Evolutionary conservation across 148 eudicot genomes (phyloP).

Genomic region (Silene uniflora): DNA sequence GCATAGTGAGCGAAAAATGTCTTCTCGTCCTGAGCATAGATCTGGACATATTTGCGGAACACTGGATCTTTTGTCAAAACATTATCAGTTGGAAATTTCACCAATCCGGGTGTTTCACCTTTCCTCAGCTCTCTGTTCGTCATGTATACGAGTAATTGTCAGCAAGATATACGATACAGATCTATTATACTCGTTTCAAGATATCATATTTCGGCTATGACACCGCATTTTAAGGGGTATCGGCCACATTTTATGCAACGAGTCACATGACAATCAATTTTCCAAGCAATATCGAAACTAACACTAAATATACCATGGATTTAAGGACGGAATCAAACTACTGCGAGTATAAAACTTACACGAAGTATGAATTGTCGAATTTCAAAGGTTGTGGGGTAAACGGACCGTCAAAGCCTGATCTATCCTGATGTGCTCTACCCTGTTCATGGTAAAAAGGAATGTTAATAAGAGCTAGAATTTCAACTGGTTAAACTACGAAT

Average conservation of each 20-base stretch:
- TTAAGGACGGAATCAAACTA: no score
- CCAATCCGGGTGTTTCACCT: conserved; percentile 46
- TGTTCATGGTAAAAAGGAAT: conserved; percentile 12
- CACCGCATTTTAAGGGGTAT: no score
- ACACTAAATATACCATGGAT: no score
- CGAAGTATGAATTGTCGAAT: conserved; percentile 79
- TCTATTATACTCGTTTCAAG: no score
- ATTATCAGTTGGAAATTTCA: conserved; percentile 77
- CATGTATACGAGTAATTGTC: not conserved
- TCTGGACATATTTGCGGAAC: conserved; percentile 49
- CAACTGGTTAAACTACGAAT: no score
- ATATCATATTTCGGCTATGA: no score
- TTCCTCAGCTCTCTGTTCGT: conserved; percentile 59
- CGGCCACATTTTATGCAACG: no score
- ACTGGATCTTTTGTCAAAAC: conserved; percentile 53
- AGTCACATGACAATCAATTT: no score
- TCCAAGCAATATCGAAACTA: no score
- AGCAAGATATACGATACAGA: no score
- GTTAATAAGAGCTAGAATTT: no score
- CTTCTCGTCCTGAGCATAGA: conserved; percentile 80
- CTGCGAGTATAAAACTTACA: conserved; percentile 48
- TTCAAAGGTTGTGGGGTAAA: conserved; percentile 73
- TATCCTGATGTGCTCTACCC: conserved; percentile 77
- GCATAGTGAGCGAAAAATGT: conserved; percentile 78
- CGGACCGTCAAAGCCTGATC: conserved; percentile 82